Conservation (phyloP, 345 rosid genomes). For the Aegle marmelos region DNA sequence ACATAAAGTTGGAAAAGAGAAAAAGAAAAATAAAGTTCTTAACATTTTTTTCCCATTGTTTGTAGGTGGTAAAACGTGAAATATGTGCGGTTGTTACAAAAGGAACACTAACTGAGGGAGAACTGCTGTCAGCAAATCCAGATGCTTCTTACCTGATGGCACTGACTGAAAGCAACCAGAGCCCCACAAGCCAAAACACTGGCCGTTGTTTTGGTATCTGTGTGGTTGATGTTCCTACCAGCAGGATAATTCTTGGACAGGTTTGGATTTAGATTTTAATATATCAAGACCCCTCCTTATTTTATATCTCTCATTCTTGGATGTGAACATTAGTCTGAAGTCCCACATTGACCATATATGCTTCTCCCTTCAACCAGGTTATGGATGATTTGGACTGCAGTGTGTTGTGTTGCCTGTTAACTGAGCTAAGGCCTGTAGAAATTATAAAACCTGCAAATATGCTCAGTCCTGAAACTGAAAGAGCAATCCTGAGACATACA, state of each 20-base stretch:
- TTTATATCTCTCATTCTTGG: slow-evolving; percentile 9
- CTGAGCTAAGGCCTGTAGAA: slow-evolving; percentile 94
- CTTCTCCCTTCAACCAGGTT: slow-evolving; percentile 48
- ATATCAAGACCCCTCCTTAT: slow-evolving; percentile 6
- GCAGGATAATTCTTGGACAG: slow-evolving; percentile 85
- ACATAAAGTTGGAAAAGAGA: neutral
- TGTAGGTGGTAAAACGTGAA: slow-evolving; percentile 98
- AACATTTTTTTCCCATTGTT: slow-evolving; percentile 22
- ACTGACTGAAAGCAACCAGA: slow-evolving; percentile 57
- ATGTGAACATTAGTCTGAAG: neutral
- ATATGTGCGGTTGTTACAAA: slow-evolving; percentile 86
- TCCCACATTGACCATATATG: slow-evolving; percentile 1
- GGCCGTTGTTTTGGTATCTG: slow-evolving; percentile 71
- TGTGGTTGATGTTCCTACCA: slow-evolving; percentile 84
- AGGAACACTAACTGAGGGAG: slow-evolving; percentile 95
- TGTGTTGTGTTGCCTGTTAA: slow-evolving; percentile 65
- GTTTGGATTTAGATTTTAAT: slow-evolving; percentile 30
- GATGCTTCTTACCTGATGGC: slow-evolving; percentile 91
- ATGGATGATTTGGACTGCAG: slow-evolving; percentile 81
- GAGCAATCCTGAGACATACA: slow-evolving; percentile 69
- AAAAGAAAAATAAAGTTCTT: slow-evolving; percentile 5
- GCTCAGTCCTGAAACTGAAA: slow-evolving; percentile 77
- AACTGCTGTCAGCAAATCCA: slow-evolving; percentile 76
- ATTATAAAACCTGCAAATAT: slow-evolving; percentile 73
- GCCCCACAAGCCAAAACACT: slow-evolving; percentile 27